Conservation (phyloP, 2,329 filamentous ascomycete genomes). For the Didymella glomerata region DNA sequence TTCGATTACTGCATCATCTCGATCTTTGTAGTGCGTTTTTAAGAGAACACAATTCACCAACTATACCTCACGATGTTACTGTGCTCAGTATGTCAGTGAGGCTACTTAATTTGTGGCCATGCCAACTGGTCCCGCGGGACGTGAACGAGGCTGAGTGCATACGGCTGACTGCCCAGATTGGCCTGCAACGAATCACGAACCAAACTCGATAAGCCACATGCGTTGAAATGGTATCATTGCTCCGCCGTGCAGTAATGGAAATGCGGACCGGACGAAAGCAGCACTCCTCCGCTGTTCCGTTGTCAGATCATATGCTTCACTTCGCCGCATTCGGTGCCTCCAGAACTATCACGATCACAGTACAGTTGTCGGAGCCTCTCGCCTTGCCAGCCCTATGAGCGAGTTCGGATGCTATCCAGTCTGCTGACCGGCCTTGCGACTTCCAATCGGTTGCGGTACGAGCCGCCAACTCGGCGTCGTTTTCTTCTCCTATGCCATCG, state of each 20-base stretch:
- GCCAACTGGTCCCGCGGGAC: background rate
- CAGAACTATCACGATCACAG: constrained; percentile 28
- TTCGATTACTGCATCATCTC: background rate
- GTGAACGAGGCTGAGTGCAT: constrained; percentile 11
- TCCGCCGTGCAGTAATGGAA: background rate
- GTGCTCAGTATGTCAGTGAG: background rate
- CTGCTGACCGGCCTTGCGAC: constrained; percentile 24
- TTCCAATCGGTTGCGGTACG: constrained; percentile 27
- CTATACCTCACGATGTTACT: background rate
- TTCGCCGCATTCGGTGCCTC: constrained; percentile 9
- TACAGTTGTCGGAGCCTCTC: constrained; percentile 36
- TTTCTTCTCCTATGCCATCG: constrained; percentile 34
- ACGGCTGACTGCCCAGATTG: constrained; percentile 2
- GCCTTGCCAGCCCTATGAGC: constrained; percentile 26
- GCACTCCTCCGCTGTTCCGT: background rate
- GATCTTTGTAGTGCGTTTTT: background rate
- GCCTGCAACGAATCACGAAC: background rate
- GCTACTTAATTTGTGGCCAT: background rate
- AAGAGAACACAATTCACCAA: background rate
- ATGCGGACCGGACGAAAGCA: background rate
- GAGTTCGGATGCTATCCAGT: constrained; percentile 30
- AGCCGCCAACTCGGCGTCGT: constrained; percentile 31
- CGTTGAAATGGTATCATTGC: background rate
- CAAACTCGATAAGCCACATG: background rate
- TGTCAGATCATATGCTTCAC: background rate